A percentile compares a stretch with the other conserved stretches of the same genome.
Conservation (phyloP, 768 basidiomycete species). For the Tubosaeta sp. region DNA sequence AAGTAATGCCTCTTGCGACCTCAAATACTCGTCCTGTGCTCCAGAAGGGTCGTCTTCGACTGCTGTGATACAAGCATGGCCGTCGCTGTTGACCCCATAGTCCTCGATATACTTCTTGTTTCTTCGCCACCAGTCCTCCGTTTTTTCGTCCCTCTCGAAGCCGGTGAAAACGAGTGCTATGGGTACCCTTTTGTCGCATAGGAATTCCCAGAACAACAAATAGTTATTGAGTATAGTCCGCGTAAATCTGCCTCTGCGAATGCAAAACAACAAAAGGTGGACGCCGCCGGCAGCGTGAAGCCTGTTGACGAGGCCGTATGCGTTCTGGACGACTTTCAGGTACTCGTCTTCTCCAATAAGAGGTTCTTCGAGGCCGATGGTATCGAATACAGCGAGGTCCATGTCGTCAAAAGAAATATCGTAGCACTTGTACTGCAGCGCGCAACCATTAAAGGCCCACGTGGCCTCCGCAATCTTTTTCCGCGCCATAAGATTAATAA, state of each 20-base stretch:
- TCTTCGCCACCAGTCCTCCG: slow-evolving; percentile 35
- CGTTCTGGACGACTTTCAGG: slow-evolving; percentile 25
- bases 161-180: slow-evolving; percentile 39
- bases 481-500: slow-evolving; percentile 30
- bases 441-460: slow-evolving; percentile 31
- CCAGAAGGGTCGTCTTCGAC: slow-evolving; percentile 18
- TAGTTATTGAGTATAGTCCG: slow-evolving; percentile 36
- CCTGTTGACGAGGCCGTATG: slow-evolving; percentile 30
- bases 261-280: slow-evolving; percentile 39
- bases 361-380: slow-evolving; percentile 33
- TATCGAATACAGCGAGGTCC: slow-evolving; percentile 29
- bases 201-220: slow-evolving; percentile 35
- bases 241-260: slow-evolving; percentile 38
- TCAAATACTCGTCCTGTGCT: slow-evolving; percentile 19
- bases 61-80: slow-evolving; percentile 32
- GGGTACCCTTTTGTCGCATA: slow-evolving; percentile 37
- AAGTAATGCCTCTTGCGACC: slow-evolving; percentile 21
- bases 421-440: slow-evolving; percentile 31
- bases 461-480: slow-evolving; percentile 22
- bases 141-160: slow-evolving; percentile 30
- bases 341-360: slow-evolving; percentile 26
- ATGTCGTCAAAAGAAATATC: slow-evolving; percentile 16
- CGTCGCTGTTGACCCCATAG: slow-evolving; percentile 22
- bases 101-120: slow-evolving; percentile 20
- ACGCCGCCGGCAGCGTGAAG: slow-evolving; percentile 33